Evolutionary conservation across 305 asterid genomes (phyloP), one percentile per base, ranked within the genome.

Genomic region (Fraxinus baroniana): DNA sequence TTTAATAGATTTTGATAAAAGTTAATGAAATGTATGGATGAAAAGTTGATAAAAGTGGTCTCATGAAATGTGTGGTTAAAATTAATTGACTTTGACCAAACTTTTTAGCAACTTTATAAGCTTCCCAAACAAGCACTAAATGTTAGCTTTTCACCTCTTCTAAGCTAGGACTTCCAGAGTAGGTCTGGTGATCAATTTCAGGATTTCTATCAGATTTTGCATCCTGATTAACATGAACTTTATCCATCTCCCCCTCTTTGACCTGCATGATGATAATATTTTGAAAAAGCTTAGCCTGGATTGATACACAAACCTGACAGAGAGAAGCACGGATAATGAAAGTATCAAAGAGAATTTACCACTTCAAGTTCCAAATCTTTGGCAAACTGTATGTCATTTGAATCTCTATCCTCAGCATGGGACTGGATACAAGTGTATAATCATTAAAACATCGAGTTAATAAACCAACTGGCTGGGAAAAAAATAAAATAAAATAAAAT

Each of bases 331-430:
- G 49, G 46, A 33, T 7, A 24, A 85, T 77, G 66, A 32, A 74
- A 73, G 76, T 22, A 80, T 62, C 44, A 81, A 74, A 74, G 74
- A 49, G 71, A 75, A 83, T 88, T 90, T 88, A 94, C 98, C 89
- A 37, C 72, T 84, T 83, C 91, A 80, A 35, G 68, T 83, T 85
- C 75, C 28, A 37, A 28, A 84, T 88, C 89, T 82, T 85, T 32
- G 13, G 77, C 84, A 87, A 78, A 66, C 80, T 76, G 85, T 83
- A 20, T 37, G 83, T 79, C 81, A 36, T 80, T 83, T 66, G 72
- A 64, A 79, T 85, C 88, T 73, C 81, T 86, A 62, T 86, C 88
- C 86, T 90, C 91, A 36, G 86, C 93, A 97, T 94, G 89, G 72
- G 72, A 84, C 82, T 86, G 84, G 70, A 76, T 78, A 82, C 41